Percentiles rank a stretch among this genome's conserved stretches.
These are phyloP conservation scores for Gossypium longicalyx DNA, from an alignment of 345 rosid genomes.

Conservation along the genomic window DNA sequence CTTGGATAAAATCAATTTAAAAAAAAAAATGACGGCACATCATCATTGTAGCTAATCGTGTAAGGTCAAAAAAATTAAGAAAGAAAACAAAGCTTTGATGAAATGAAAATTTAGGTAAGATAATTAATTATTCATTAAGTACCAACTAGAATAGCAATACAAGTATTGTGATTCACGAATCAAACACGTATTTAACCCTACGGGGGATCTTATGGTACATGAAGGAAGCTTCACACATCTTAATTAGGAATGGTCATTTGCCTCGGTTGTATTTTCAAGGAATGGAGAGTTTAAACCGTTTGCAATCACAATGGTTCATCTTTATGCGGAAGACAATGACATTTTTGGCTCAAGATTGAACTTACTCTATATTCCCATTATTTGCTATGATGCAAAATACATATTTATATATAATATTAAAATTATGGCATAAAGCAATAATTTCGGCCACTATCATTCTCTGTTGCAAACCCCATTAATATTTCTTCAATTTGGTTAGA, in stretches of 20 bases:
- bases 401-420: neutral
- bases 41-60: too few species aligned
- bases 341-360: neutral
- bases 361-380: neutral
- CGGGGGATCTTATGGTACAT: neutral
- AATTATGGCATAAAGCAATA: neutral
- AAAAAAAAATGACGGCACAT: too few species aligned
- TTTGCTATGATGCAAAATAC: neutral
- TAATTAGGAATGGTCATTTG: too few species aligned
- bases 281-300: neutral
- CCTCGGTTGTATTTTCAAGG: too few species aligned
- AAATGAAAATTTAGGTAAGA: neutral
- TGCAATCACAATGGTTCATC: neutral
- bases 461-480: neutral
- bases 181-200: neutral
- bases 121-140: neutral
- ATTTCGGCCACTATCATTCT: neutral
- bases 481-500: neutral
- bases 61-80: too few species aligned
- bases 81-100: too few species aligned
- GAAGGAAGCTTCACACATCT: slow-evolving; percentile 8
- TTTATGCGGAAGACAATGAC: slow-evolving; percentile 2
- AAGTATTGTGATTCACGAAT: neutral
- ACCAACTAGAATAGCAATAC: neutral
- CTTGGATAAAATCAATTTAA: too few species aligned